Conservation (phyloP, 208 protist species). For the Wallacemonas sp. region DNA sequence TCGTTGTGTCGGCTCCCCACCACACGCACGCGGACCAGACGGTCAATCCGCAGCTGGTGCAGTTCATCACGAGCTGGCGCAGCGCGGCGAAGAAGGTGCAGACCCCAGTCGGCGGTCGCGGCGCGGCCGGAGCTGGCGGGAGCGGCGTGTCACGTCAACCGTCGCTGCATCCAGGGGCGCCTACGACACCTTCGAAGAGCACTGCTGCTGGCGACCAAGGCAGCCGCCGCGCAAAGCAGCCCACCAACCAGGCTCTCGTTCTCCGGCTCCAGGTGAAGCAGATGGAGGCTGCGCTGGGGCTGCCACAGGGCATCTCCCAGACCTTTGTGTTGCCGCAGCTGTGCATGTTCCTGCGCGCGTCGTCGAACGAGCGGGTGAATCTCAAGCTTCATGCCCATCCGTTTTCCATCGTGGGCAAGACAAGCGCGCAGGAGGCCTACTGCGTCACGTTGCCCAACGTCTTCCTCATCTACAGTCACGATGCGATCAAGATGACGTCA, state of each 20-base stretch:
- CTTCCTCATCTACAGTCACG: constrained; percentile 69
- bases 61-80: constrained; percentile 64
- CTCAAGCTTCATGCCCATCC: constrained; percentile 79
- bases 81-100: constrained; percentile 21
- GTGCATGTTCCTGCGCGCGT: constrained; percentile 58
- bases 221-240: too few species aligned
- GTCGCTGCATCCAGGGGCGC: too few species aligned
- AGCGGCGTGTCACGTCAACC: too few species aligned
- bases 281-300: constrained; percentile 45
- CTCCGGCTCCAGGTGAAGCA: constrained; percentile 57
- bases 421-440: constrained; percentile 37
- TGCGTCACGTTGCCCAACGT: constrained; percentile 65
- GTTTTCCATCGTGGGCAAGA: constrained; percentile 57
- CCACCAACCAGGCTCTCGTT: constrained; percentile 32
- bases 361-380: constrained; percentile 54
- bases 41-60: constrained; percentile 72
- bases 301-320: constrained; percentile 59
- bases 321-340: constrained; percentile 62
- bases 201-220: too few species aligned
- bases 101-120: neutral
- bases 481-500: constrained; percentile 50
- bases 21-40: constrained; percentile 56
- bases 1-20: constrained; percentile 50
- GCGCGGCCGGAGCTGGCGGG: neutral
- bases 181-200: too few species aligned